phyloP scores from a whole-genome alignment of 768 basidiomycete genomes.

The Paxillus ammoniavirescens region DNA sequence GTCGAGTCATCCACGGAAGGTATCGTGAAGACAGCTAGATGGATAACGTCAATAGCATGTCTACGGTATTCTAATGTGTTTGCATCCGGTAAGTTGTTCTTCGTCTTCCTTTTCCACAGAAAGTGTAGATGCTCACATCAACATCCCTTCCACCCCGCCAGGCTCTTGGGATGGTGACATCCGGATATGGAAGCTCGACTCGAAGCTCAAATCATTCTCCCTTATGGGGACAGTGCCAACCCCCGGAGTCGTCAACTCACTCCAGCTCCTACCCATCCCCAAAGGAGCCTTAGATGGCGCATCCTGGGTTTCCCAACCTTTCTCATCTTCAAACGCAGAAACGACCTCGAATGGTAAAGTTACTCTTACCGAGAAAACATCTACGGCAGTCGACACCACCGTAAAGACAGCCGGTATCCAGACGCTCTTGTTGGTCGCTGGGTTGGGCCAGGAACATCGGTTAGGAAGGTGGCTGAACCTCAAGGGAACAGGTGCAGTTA shows the following conservation, averaged over 20 bases:
- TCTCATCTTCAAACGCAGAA: background rate
- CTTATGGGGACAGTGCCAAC: constrained; percentile 62
- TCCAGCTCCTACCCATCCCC: constrained; percentile 70
- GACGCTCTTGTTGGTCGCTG: constrained; percentile 68
- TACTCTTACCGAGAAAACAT: constrained; percentile 2
- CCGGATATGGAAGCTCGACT: constrained; percentile 88
- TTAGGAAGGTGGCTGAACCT: constrained; percentile 85
- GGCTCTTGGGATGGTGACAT: constrained; percentile 94
- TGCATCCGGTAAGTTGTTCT: constrained; percentile 65
- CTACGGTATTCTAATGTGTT: constrained; percentile 90
- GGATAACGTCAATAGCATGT: constrained; percentile 84
- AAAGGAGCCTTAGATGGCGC: constrained; percentile 40
- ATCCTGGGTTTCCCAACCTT: constrained; percentile 35
- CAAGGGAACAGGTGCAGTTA: constrained; percentile 68
- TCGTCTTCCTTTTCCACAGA: background rate
- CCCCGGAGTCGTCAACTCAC: constrained; percentile 84
- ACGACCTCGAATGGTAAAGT: background rate
- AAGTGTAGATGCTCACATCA: constrained; percentile 1
- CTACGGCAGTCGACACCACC: constrained; percentile 17
- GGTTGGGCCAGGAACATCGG: constrained; percentile 84
- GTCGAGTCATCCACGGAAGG: constrained; percentile 72
- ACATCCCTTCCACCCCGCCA: constrained; percentile 29
- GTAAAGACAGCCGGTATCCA: constrained; percentile 35
- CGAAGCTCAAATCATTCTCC: constrained; percentile 74
- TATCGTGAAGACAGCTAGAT: constrained; percentile 73